phyloP scores from a whole-genome alignment of 345 rosid species.

The Raphanus sativus region DNA sequence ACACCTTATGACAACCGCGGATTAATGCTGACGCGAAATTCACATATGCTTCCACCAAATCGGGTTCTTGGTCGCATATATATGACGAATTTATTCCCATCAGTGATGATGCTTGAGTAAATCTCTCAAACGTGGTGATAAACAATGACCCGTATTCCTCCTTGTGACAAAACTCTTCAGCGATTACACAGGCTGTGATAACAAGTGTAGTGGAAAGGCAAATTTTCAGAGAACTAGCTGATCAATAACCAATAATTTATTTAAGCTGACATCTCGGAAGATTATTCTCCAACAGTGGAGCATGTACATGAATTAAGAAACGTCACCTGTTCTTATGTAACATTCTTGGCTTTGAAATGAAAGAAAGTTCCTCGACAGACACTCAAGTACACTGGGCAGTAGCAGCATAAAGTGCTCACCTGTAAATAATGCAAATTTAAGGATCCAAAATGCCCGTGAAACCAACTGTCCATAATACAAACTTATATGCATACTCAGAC shows the following conservation, averaged over 20 bases:
- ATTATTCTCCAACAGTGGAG: not conserved
- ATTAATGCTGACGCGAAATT: slow-evolving; percentile 80
- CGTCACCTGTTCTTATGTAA: slow-evolving; percentile 82
- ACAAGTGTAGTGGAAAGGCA: not conserved
- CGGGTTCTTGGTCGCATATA: slow-evolving; percentile 97
- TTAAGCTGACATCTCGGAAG: not conserved
- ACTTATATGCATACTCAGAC: not conserved
- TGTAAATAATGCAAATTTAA: slow-evolving; percentile 42
- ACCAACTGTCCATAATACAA: slow-evolving; percentile 6
- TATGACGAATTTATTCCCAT: slow-evolving; percentile 87
- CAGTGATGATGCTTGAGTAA: slow-evolving; percentile 77
- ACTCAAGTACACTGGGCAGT: slow-evolving; percentile 77
- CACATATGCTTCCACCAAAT: slow-evolving; percentile 89
- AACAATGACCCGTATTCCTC: slow-evolving; percentile 82
- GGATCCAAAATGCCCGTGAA: slow-evolving; percentile 13
- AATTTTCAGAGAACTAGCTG: slow-evolving; percentile 17
- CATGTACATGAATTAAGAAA: slow-evolving; percentile 1
- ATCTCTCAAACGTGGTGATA: slow-evolving; percentile 76
- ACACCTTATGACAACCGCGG: slow-evolving; percentile 76
- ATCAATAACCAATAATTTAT: no score
- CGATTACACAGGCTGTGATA: slow-evolving; percentile 72
- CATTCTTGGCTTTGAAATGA: slow-evolving; percentile 84
- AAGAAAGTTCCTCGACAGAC: slow-evolving; percentile 78
- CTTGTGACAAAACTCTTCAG: slow-evolving; percentile 86
- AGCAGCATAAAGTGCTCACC: slow-evolving; percentile 81